Evolutionary conservation across 345 rosid genomes (phyloP), one percentile per base, ranked within the genome.

Genomic region (Linum tenue): DNA sequence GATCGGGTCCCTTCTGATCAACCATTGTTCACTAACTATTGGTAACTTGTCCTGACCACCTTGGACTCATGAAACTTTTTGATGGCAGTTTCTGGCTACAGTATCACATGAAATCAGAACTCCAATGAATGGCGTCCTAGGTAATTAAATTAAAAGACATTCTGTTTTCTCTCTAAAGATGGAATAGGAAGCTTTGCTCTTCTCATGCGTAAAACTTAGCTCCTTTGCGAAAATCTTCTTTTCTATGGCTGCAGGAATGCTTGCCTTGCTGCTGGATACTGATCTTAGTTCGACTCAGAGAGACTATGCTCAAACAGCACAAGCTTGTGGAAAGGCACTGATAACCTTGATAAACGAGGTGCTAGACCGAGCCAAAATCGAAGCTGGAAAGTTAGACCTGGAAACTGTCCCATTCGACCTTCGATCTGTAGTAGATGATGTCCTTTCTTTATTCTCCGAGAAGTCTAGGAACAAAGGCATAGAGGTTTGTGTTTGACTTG

Each of bases 51-150:
- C 62, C 37, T 67, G n/a, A 73, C 59, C 42, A 22, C 31, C 31
- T 22, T 22, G 31, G 31, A 22, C 31, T 22, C 31, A 0, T 22
- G 40, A 42, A 56, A 5, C 63, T 59, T 74, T 37, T 79, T 76
- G 42, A 42, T 75, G 66, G 55, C 86, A 87, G 95, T 94, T 94
- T 82, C 86, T 94, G 61, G 99, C 99, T 38, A 94, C 99, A 0
- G 99, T 94, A 61, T 94, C 99, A 61, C 99, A 94, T 67, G 99
- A 94, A 77, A 94, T 94, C 36, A 85, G 99, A 67, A 94, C 99
- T 63, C 99, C 99, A 2, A 94, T 94, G 99, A 94, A 94, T 80
- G 99, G 99, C 64, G 85, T 94, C 70, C 97, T 94, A 10, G 99
- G 98, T 88, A 84, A 12, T 75, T 64, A 31, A 83, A 11, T 75